A percentile compares a stretch with the other conserved stretches of the same genome.
phyloP scores from a whole-genome alignment of 2,329 filamentous ascomycete species.

The Penicillium hesseltinei region DNA sequence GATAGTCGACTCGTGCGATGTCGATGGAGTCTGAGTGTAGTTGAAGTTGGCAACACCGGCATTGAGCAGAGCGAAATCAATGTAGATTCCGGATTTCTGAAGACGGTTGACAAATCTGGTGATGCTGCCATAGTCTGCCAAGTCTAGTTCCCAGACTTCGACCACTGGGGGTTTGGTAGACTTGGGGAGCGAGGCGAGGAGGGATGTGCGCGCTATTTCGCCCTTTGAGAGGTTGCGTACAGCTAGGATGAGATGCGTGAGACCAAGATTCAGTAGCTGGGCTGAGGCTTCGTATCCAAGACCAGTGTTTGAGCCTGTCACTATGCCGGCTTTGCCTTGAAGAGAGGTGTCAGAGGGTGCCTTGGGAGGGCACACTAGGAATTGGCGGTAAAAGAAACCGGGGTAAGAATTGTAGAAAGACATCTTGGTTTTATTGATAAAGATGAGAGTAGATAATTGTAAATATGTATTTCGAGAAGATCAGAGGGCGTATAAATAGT shows the following conservation, averaged over 20 bases:
- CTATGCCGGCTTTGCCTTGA: slow-evolving; percentile 43
- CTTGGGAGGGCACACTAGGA: slow-evolving; percentile 38
- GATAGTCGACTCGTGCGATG: slow-evolving; percentile 22
- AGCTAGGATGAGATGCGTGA: slow-evolving; percentile 46
- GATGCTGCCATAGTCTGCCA: slow-evolving; percentile 41
- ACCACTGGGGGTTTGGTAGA: slow-evolving; percentile 29
- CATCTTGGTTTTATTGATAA: neutral
- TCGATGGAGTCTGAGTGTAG: neutral
- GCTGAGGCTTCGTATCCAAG: slow-evolving; percentile 48
- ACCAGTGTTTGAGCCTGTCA: slow-evolving; percentile 51
- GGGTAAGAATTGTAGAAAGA: slow-evolving; percentile 4
- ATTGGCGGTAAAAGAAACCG: slow-evolving; percentile 37
- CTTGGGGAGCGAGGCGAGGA: slow-evolving; percentile 34
- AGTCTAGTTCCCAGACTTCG: slow-evolving; percentile 49
- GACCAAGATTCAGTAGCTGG: slow-evolving; percentile 43
- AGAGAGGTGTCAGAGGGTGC: slow-evolving; percentile 32
- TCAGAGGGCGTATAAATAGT: too few relatives aligned
- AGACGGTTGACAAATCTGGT: slow-evolving; percentile 35
- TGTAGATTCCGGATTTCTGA: slow-evolving; percentile 24
- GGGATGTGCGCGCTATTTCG: slow-evolving; percentile 43
- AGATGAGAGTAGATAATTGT: too few relatives aligned
- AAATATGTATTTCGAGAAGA: too few relatives aligned
- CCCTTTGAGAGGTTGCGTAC: slow-evolving; percentile 46
- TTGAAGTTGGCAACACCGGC: slow-evolving; percentile 31
- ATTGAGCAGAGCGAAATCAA: slow-evolving; percentile 43